Evolutionary conservation across 306 rosid species (phyloP).

Genomic region (Sechiopsis laciniata): DNA sequence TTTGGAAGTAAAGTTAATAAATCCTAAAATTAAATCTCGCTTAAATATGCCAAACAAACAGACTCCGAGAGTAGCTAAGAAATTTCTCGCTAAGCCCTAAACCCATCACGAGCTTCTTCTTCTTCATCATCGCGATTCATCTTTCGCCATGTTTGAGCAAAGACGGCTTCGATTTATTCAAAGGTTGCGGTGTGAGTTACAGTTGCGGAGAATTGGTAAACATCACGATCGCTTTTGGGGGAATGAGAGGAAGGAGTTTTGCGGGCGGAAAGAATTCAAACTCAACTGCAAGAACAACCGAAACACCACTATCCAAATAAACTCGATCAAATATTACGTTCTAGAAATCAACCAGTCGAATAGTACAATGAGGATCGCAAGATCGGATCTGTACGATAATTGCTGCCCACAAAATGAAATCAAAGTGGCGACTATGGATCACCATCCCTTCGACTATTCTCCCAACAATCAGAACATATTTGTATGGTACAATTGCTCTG

Average conservation of each 20-base stretch:
- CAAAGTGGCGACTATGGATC: neutral
- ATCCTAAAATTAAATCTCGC: too few relatives aligned
- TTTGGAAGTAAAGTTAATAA: too few relatives aligned
- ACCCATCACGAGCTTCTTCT: neutral
- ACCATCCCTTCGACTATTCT: neutral
- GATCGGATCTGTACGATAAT: neutral
- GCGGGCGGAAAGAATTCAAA: constrained; percentile 14
- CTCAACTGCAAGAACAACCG: neutral
- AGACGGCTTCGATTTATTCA: neutral
- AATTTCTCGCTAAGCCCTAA: neutral
- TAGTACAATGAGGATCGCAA: constrained; percentile 19
- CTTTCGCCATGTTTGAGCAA: neutral
- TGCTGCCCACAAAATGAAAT: constrained; percentile 8
- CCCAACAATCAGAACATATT: constrained; percentile 4
- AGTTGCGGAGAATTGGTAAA: constrained; percentile 20
- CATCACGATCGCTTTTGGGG: constrained; percentile 43
- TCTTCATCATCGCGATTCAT: neutral
- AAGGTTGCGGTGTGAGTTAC: constrained; percentile 16
- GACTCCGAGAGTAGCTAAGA: too few relatives aligned
- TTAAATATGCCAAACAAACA: too few relatives aligned
- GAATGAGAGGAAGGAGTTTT: neutral
- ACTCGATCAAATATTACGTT: neutral
- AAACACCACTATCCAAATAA: neutral
- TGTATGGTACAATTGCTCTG: constrained; percentile 17
- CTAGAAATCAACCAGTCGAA: rapidly evolving